Evolutionary conservation across 2,329 filamentous ascomycete genomes (phyloP), one percentile per base, ranked within the genome.

Genomic region (Monilinia polystroma): DNA sequence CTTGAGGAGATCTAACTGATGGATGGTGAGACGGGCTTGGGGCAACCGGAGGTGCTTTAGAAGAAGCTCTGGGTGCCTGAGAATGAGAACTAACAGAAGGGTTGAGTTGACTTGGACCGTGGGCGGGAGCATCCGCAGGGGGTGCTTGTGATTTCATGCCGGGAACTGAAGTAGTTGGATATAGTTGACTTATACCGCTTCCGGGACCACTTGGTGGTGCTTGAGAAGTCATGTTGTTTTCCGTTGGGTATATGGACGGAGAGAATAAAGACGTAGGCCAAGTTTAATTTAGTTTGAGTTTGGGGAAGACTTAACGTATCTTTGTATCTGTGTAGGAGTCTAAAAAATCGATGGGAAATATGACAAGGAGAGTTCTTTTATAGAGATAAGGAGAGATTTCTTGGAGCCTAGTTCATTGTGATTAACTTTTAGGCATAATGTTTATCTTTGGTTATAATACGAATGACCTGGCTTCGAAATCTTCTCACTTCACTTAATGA

Each of bases 311-410:
- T 38, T 26, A 5, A 20, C 11, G 20, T 51, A 12, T 26, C 1
- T 47, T 32, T 26, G 8, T 23, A 20, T 20, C 8, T 41, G 3
- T 14, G 8, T 38, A 14, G 8, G 20, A 20, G 8, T 38, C 8
- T 51, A n/a, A 18, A 35, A 14, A 20, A 26, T 38, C 5, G 14
- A 26, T 26, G 8, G 29, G 35, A 23, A 12, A 51, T 2, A 3
- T 11, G 29, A 14, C 11, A 20, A 8, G 12, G 5, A 32, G n/a
- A 3, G 58, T n/a, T 0, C 32, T 26, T 60, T 62, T 62, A 62
- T 51, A 51, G 2, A 51, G 1, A 51, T 0, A 2, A 8, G 4
- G 1, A 3, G 1, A 12, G 32, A 0, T 20, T 12, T 1, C 16
- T 4, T 3, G 2, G 45, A 18, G 32, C 8, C 11, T 7, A 12